Evolutionary conservation across 129 eudicot genomes (phyloP).

Genomic region (Artemisia argyi): DNA sequence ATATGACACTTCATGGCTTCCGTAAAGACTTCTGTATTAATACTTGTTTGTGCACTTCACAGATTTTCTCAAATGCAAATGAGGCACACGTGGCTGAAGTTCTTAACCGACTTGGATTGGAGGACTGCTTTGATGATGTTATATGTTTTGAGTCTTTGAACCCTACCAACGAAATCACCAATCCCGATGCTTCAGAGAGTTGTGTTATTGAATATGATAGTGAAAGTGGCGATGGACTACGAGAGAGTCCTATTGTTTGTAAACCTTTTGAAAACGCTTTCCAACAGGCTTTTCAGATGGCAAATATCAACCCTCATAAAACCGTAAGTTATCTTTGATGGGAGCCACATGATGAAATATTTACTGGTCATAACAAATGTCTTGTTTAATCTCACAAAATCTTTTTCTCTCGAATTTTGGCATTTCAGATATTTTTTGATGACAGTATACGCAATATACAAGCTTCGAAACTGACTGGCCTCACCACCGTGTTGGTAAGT

Average conservation of each 20-base stretch:
- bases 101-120: conserved; percentile 71
- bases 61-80: conserved; percentile 92
- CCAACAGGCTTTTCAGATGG: conserved; percentile 63
- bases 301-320: conserved; percentile 62
- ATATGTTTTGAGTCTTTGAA: conserved; percentile 85
- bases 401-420: not conserved
- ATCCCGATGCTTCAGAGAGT: not conserved
- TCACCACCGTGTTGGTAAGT: conserved; percentile 77
- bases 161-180: conserved; percentile 32
- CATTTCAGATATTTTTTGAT: conserved; percentile 77
- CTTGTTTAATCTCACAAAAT: not conserved
- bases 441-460: conserved; percentile 79
- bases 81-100: conserved; percentile 82
- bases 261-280: conserved; percentile 75
- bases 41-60: conserved; percentile 1
- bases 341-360: not conserved
- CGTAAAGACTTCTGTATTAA: not conserved
- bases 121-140: conserved; percentile 81
- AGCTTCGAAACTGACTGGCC: conserved; percentile 56
- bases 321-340: conserved; percentile 51
- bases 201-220: conserved; percentile 10
- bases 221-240: conserved; percentile 27
- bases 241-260: conserved; percentile 60
- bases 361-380: not conserved
- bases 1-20: not conserved